Evolutionary conservation across 1,139 yeast species (phyloP), one percentile per base, ranked within the genome.

Genomic region (Yarrowia galli): DNA sequence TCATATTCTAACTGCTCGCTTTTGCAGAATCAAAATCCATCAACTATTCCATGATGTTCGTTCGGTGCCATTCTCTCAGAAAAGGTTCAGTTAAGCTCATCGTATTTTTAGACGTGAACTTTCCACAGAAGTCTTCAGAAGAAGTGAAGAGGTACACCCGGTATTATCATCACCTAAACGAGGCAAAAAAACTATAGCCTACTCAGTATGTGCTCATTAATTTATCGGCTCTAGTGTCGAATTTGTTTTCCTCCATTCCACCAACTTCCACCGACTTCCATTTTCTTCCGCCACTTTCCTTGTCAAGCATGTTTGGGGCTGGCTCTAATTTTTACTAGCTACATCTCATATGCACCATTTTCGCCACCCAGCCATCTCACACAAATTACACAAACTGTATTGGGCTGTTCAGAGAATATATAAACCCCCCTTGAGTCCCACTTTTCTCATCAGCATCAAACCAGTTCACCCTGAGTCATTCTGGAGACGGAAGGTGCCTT

Each of bases 401-500:
- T 9, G 13, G 3, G 5, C 18, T 4, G 10, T 6, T 5, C 10
- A 25, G 9, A 12, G 48, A 22, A 22, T 43, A 43, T 43, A 43
- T 22, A 43, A 43, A 43, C 48, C 48, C 48, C 46, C 25, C 10
- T 6, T 12, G 16, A 8, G 5, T 7, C 23, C 25, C 16, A 16
- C 23, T 12, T 20, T 12, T 12, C 4, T 20, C 25, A 42, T 18
- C 23, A 42, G 46, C 20, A 43, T 43, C 46, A 22, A 32, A 22
- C 49, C 46, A 42, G 46, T 45, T 45, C 32, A 45, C 32, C 20
- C 25, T 20, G 46, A 6, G 49, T 45, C 49, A 45, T 22, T 45
- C 28, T 23, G 49, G 12, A 15, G 10, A 13, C 43, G 32, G 32
- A 45, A 45, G 32, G 18, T 45, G 49, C 32, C 49, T 23, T 45